Conservation (phyloP, 257 asterid genomes). For the Solanum dulcamara region DNA sequence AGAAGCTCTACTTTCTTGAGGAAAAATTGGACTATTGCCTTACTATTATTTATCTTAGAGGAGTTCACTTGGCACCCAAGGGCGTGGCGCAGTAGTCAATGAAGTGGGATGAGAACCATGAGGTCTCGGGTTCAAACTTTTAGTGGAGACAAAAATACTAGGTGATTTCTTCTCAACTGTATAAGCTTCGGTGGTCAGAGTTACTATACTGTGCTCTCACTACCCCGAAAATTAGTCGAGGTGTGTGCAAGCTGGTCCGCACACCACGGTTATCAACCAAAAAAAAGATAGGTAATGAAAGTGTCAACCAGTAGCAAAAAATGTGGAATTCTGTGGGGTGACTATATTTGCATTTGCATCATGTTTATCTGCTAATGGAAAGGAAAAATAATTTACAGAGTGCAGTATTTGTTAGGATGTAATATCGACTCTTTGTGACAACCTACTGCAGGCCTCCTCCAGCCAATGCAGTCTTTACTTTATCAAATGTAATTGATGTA, state of each 20-base stretch:
- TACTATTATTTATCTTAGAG: background rate
- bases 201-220: too few species aligned
- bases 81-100: background rate
- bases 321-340: background rate
- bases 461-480: background rate
- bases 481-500: conserved; percentile 21
- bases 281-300: background rate
- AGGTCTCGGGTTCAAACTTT: too few species aligned
- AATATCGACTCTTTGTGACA: background rate
- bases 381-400: background rate
- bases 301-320: background rate
- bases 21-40: background rate
- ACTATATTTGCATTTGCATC: background rate
- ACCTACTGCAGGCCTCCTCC: background rate
- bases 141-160: too few species aligned
- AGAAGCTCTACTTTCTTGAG: background rate
- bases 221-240: too few species aligned
- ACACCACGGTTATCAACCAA: background rate
- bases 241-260: background rate
- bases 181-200: background rate
- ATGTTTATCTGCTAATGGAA: background rate
- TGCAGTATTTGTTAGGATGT: background rate
- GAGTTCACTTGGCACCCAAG: background rate
- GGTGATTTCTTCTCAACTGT: too few species aligned
- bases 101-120: too few species aligned